phyloP scores from a whole-genome alignment of 176 grass and related monocot species.

The Elymus sibiricus region DNA sequence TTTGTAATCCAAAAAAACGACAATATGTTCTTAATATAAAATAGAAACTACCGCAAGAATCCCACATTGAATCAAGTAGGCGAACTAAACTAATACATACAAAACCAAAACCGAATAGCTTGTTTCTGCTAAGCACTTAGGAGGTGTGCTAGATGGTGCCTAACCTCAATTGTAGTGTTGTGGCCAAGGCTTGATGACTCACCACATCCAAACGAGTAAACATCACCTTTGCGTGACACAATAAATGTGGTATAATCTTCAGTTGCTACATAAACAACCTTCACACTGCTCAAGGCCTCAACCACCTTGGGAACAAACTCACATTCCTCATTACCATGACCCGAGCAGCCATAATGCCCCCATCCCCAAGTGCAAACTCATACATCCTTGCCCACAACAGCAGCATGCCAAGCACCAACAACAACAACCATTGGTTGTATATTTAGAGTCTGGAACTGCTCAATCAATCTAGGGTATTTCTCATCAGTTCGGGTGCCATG shows the following conservation, averaged over 20 bases:
- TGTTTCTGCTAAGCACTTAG: neutral
- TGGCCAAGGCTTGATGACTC: constrained; percentile 92
- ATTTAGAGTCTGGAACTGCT: constrained; percentile 67
- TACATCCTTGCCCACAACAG: constrained; percentile 82
- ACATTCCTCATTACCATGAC: constrained; percentile 93
- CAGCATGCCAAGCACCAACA: constrained; percentile 92
- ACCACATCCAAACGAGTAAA: constrained; percentile 86
- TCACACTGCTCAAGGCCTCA: constrained; percentile 59
- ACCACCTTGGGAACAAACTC: constrained; percentile 85
- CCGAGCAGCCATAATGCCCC: constrained; percentile 93
- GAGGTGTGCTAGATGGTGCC: neutral
- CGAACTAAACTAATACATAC: neutral
- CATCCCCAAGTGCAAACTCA: constrained; percentile 94
- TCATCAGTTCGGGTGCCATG: constrained; percentile 81
- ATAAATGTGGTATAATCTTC: constrained; percentile 91
- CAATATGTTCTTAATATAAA: neutral
- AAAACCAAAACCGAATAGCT: neutral
- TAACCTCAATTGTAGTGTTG: constrained; percentile 56
- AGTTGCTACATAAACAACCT: constrained; percentile 79
- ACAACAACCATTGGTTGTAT: constrained; percentile 82
- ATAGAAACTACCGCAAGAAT: neutral
- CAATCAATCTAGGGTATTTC: constrained; percentile 84
- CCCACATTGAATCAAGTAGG: neutral
- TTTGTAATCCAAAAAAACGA: neutral
- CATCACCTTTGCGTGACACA: constrained; percentile 73